phyloP scores from a whole-genome alignment of 768 basidiomycete species.

The Leccinum disarticulatum region DNA sequence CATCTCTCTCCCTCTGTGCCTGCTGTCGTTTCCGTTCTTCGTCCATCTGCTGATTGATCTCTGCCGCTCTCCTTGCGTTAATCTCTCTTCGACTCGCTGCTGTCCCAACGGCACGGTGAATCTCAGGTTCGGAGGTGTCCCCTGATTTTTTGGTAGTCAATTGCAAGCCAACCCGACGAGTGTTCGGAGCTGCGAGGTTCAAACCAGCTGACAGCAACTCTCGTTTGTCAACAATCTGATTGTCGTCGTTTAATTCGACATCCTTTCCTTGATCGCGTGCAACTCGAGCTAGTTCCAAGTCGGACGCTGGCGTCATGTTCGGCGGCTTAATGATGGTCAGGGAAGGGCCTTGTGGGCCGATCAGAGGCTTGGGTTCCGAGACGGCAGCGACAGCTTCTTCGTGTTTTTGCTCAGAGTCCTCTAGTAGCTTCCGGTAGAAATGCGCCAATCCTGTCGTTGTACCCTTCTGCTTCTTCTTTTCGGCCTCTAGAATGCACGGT shows the following conservation, averaged over 20 bases:
- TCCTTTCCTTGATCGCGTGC: slow-evolving; percentile 77
- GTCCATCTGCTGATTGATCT: slow-evolving; percentile 77
- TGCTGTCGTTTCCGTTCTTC: slow-evolving; percentile 65
- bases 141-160: slow-evolving; percentile 25
- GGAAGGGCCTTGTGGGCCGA: slow-evolving; percentile 61
- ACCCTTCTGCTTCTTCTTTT: slow-evolving; percentile 60
- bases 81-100: slow-evolving; percentile 82
- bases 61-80: slow-evolving; percentile 74
- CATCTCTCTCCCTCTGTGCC: slow-evolving; percentile 55
- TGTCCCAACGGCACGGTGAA: slow-evolving; percentile 78
- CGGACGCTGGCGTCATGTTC: slow-evolving; percentile 61
- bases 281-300: slow-evolving; percentile 67
- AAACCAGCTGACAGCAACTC: slow-evolving; percentile 89
- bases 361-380: slow-evolving; percentile 45
- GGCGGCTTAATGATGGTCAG: slow-evolving; percentile 77
- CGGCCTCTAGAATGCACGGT: slow-evolving; percentile 39
- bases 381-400: slow-evolving; percentile 85
- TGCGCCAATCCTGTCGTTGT: slow-evolving; percentile 77
- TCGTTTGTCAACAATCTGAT: slow-evolving; percentile 95
- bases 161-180: slow-evolving; percentile 61
- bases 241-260: slow-evolving; percentile 95
- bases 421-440: slow-evolving; percentile 77
- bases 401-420: slow-evolving; percentile 79
- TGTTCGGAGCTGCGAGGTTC: slow-evolving; percentile 84
- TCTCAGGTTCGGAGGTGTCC: slow-evolving; percentile 36